These are phyloP conservation scores for Termitomyces sp. DNA, from an alignment of 768 basidiomycete genomes.

Conservation along the genomic window DNA sequence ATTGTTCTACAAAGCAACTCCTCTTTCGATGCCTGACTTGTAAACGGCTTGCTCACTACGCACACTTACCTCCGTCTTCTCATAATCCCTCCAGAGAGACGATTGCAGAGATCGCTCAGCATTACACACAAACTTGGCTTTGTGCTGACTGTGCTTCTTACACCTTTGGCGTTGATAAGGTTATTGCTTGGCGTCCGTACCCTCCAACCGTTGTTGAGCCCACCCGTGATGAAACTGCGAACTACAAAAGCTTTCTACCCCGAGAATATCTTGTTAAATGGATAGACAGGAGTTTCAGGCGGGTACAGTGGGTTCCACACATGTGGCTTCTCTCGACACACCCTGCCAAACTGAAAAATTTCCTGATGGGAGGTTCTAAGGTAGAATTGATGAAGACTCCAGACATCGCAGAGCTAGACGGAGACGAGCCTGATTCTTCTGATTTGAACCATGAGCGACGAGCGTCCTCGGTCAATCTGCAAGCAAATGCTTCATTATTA, in stretches of 20 bases:
- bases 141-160: constrained; percentile 81
- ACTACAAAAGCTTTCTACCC: constrained; percentile 64
- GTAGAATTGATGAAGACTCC: constrained; percentile 57
- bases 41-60: constrained; percentile 81
- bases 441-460: constrained; percentile 40
- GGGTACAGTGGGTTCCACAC: constrained; percentile 88
- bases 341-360: constrained; percentile 69
- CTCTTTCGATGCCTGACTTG: constrained; percentile 84
- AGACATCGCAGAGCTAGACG: constrained; percentile 28
- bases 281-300: constrained; percentile 73
- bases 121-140: constrained; percentile 60
- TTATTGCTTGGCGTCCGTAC: constrained; percentile 89
- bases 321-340: constrained; percentile 81
- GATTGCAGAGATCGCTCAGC: constrained; percentile 46
- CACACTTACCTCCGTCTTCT: constrained; percentile 56
- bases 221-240: constrained; percentile 35
- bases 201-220: constrained; percentile 64
- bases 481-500: constrained; percentile 21
- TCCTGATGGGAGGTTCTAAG: constrained; percentile 65
- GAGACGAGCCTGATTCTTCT: constrained; percentile 28
- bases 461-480: constrained; percentile 31
- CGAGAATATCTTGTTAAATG: constrained; percentile 95
- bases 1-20: constrained; percentile 23
- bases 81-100: constrained; percentile 29
- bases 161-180: constrained; percentile 69